Evolutionary conservation across 768 basidiomycete species (phyloP), one percentile per base, ranked within the genome.

Genomic region (Lentinula guzmanii): DNA sequence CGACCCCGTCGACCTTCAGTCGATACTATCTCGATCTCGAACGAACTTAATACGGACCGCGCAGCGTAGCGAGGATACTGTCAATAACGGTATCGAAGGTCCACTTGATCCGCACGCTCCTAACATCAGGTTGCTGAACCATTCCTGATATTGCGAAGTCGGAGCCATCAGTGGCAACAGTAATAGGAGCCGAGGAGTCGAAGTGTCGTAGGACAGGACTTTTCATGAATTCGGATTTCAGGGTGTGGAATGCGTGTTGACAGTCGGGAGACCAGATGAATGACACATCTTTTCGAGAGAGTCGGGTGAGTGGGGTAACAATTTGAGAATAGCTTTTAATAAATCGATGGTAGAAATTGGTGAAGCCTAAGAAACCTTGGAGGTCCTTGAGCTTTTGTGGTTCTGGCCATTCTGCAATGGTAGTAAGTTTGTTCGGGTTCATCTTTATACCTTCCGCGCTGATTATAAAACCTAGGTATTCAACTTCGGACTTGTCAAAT

Each of bases 341-440:
- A 43, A 28, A 28, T 3, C 28, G 28, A 0, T 3, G 28, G 28
- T 28, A 28, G 28, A 28, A 28, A 4, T 28, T 76, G 2, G 68
- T 51, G 39, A 83, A 81, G 1, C 82, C 77, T 0, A 82, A 61
- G 62, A 83, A 83, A 2, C 66, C 67, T 61, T 72, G 70, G 0
- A 80, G 43, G 34, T 79, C 67, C 24, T 68, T 70, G 6, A 75
- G 65, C 0, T 50, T 72, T 0, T 31, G 63, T 0, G 78, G 79
- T 0, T n/a, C 54, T 0, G 74, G 77, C 79, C 81, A 82, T 0
- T 76, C 67, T 0, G 31, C 8, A 2, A 83, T 69, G 0, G 70
- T 72, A 1, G 69, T 35, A 0, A 82, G 55, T 63, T 82, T 82
- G 0, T 59, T 56, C 0, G 68, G 68, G 45, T 79, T 74, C 78